phyloP scores from a whole-genome alignment of 2,329 filamentous ascomycete genomes.

The Colletotrichum tanaceti region DNA sequence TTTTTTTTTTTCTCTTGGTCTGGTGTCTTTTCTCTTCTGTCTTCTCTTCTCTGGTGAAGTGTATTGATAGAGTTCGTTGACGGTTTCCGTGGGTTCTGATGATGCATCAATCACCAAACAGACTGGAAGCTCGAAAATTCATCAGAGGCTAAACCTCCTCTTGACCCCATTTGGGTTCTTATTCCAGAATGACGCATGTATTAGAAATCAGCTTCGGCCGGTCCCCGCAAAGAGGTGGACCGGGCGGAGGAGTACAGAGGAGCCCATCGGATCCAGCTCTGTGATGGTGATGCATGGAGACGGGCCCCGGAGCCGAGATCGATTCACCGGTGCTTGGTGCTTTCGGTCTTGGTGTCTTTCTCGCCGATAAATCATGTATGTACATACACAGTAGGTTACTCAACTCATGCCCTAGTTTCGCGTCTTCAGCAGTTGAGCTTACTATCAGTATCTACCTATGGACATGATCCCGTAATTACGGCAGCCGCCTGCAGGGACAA shows the following conservation, averaged over 20 bases:
- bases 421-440: no score
- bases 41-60: background rate
- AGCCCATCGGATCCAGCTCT: background rate
- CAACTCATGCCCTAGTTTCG: background rate
- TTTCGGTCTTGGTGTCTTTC: background rate
- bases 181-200: slow-evolving; percentile 31
- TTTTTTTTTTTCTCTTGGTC: no score
- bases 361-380: background rate
- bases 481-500: no score
- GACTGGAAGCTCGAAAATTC: background rate
- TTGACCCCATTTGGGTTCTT: background rate
- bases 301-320: background rate
- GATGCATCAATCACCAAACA: background rate
- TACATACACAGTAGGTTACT: no score
- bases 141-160: background rate
- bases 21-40: no score
- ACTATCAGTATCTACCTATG: no score
- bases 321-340: background rate
- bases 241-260: slow-evolving; percentile 14
- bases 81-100: background rate
- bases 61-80: background rate
- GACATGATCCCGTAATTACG: no score
- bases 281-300: no score
- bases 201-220: slow-evolving; percentile 32
- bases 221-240: slow-evolving; percentile 33